phyloP scores from a whole-genome alignment of 768 basidiomycete genomes.

The Leccinum variicolor region DNA sequence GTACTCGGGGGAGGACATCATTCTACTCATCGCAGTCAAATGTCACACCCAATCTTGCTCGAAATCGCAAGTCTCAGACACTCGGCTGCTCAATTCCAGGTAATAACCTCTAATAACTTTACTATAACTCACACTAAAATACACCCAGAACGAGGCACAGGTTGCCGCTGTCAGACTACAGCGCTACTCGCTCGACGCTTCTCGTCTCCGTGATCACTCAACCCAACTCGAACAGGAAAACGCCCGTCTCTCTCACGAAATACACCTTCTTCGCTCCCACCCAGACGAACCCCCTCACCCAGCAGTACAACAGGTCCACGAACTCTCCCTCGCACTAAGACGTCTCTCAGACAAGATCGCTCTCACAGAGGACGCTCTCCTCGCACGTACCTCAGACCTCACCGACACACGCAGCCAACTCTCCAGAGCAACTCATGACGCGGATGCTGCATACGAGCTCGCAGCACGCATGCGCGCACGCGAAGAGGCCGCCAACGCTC shows the following conservation, averaged over 20 bases:
- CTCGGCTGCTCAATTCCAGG: constrained; percentile 52
- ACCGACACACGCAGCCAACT: constrained; percentile 42
- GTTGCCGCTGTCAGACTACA: constrained; percentile 64
- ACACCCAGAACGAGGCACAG: constrained; percentile 64
- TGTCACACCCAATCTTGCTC: constrained; percentile 38
- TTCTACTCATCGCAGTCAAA: not conserved
- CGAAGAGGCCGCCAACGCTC: constrained; percentile 49
- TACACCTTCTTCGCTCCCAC: constrained; percentile 50
- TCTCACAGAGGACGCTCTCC: constrained; percentile 54
- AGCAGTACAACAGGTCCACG: constrained; percentile 37
- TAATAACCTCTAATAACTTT: constrained; percentile 19
- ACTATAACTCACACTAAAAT: not conserved
- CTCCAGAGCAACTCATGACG: constrained; percentile 37
- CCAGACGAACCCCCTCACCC: constrained; percentile 43
- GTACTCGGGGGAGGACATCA: constrained; percentile 36
- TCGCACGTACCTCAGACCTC: constrained; percentile 47
- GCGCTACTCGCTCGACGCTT: constrained; percentile 51
- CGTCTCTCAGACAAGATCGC: constrained; percentile 66
- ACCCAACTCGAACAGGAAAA: constrained; percentile 56
- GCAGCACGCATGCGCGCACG: constrained; percentile 50
- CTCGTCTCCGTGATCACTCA: constrained; percentile 23
- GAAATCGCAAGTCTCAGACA: constrained; percentile 46
- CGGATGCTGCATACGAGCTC: constrained; percentile 53
- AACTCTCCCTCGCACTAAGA: constrained; percentile 68
- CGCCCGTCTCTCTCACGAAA: constrained; percentile 50